Base-by-base conservation (phyloP, 2,329 filamentous ascomycete species). In the Alternaria sp. region DNA sequence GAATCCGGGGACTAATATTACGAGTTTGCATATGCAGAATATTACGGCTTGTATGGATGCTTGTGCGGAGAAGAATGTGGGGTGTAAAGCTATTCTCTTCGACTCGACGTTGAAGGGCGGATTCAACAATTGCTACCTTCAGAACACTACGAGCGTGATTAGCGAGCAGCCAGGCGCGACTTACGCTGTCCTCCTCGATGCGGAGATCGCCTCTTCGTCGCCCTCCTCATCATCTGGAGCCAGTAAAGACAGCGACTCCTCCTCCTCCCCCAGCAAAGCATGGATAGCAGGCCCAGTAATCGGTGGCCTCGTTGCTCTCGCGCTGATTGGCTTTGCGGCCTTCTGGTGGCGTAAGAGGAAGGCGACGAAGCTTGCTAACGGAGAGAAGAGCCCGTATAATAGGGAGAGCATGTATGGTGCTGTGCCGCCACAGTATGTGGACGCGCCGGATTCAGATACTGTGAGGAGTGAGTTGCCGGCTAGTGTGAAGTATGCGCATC, bases 101-200 rank as follows among this genome's bases (percentile, higher is more conserved):
- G 73, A 75, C 47, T 71, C 72, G 1, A 66, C 45, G 0, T 65
- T 79, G 6, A 23, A 55, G 2, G 60, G 62, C 44, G 76, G 76
- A 0, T 79, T 67, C 61, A 58, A 73, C 9, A 79, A 79, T 59
- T 78, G 75, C 68, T 76, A 77, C 28, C 65, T 79, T 0, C 74
- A 78, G 47, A 78, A 77, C 59, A 75, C 73, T 1, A 73, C 73
- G 5, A 65, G 52, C 11, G 66, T 72, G 1, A 62, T 73, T 44
- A 62, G 49, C 45, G 65, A 74, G 49, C 57, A 67, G 28, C 45
- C 68, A 7, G 61, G 49, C 2, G 66, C 67, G 3, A 76, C 66
- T 1, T 77, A 72, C 54, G 75, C 72, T 13, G 62, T 67, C 1
- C 57, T 76, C 2, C 21, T 62, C 7, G 64, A 65, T 7, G 57